phyloP scores from a whole-genome alignment of 352 stramenopile species.

The Pythium diclinum region DNA sequence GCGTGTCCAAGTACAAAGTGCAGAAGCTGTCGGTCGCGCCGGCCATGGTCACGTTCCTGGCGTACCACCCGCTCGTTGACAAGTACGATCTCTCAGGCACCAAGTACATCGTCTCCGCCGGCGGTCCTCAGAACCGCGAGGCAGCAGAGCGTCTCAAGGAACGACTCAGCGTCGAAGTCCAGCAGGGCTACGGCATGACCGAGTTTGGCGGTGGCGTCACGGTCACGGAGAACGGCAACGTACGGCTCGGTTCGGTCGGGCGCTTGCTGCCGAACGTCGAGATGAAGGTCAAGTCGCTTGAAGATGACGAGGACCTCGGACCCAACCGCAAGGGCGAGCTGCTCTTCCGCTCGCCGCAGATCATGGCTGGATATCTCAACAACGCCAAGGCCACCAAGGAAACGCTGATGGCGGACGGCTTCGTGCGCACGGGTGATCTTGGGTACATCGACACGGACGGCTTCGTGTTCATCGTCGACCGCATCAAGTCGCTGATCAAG shows the following conservation, averaged over 20 bases:
- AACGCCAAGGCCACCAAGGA: conserved; percentile 79
- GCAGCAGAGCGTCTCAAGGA: conserved; percentile 44
- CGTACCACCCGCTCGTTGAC: conserved; percentile 88
- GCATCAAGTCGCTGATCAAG: conserved; percentile 95
- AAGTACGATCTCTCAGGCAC: conserved; percentile 89
- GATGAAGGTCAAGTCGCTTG: conserved; percentile 35
- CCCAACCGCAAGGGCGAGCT: conserved; percentile 54
- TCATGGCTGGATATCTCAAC: conserved; percentile 74
- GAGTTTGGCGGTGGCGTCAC: conserved; percentile 25
- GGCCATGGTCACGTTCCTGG: conserved; percentile 74
- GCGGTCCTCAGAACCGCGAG: conserved; percentile 62
- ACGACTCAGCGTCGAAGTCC: conserved; percentile 38
- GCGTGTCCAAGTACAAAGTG: conserved; percentile 56
- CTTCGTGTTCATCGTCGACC: conserved; percentile 90
- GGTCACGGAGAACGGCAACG: conserved; percentile 11
- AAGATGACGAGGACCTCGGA: conserved; percentile 29
- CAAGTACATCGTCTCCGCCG: conserved; percentile 57
- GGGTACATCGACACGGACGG: conserved; percentile 90
- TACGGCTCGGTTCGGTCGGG: conserved; percentile 18
- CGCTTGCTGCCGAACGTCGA: conserved; percentile 34
- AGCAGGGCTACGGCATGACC: conserved; percentile 39
- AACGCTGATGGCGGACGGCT: conserved; percentile 73
- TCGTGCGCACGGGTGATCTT: conserved; percentile 88
- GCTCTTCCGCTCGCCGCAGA: conserved; percentile 41
- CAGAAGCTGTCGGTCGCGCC: conserved; percentile 69